Evolutionary conservation across 2,329 filamentous ascomycete species (phyloP).

Genomic region (Drechslerella stenobrocha): DNA sequence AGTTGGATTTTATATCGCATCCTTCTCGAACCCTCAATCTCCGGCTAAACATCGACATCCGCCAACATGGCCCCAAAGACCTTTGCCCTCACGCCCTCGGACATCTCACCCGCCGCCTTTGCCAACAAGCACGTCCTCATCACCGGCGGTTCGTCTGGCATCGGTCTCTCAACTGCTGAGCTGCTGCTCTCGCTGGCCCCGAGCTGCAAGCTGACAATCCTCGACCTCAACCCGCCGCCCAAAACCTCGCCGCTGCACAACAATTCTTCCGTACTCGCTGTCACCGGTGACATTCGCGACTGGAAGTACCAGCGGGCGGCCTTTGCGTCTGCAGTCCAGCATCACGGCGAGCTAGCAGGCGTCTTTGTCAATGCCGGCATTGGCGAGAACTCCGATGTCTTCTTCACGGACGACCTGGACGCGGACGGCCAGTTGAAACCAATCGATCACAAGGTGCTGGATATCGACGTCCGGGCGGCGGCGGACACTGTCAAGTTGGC

Average conservation of each 20-base stretch:
- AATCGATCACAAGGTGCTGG: constrained; percentile 58
- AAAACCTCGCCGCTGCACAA: constrained; percentile 52
- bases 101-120: constrained; percentile 27
- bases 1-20: too few species aligned
- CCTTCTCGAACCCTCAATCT: too few species aligned
- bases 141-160: constrained; percentile 46
- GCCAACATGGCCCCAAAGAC: constrained; percentile 29
- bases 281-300: constrained; percentile 58
- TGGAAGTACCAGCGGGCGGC: constrained; percentile 59
- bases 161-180: constrained; percentile 55
- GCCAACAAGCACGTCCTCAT: constrained; percentile 43
- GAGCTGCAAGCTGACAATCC: constrained; percentile 55
- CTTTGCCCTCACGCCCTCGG: constrained; percentile 28
- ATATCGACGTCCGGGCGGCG: constrained; percentile 59
- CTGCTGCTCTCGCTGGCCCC: constrained; percentile 56
- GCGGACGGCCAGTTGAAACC: constrained; percentile 57
- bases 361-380: constrained; percentile 61
- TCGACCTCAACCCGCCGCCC: constrained; percentile 56
- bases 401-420: constrained; percentile 59
- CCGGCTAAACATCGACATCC: background rate
- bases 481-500: constrained; percentile 59
- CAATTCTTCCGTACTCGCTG: constrained; percentile 54
- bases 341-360: constrained; percentile 58
- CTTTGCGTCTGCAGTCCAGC: constrained; percentile 57
- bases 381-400: constrained; percentile 59